Base-by-base conservation (phyloP, 768 basidiomycete species). In the Candolleomyces efflorescens region DNA sequence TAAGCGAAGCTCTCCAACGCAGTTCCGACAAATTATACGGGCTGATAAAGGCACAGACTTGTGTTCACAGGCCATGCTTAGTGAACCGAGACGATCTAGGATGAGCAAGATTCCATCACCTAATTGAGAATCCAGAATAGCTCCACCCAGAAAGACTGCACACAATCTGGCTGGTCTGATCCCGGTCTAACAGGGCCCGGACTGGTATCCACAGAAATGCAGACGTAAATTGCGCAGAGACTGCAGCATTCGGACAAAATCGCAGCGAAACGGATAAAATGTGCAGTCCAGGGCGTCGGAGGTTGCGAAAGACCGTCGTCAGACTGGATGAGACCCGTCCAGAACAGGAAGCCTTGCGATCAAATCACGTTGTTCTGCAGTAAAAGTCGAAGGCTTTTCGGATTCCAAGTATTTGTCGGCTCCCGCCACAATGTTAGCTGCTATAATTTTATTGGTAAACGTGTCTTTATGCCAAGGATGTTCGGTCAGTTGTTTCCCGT, bases 261-360 rank as follows among this genome's bases (percentile, higher is more conserved):
- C 32, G 32, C 32, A 32, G 32, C 5, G 32, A 32, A 26, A 26
- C 13, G 46, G 13, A 22, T 22, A 26, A 48, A 18, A 13, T 18
- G 20, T 48, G 46, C n/a, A 48, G 46, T 17, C 46, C 46, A 22
- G 23, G 23, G n/a, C 18, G 63, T 70, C 74, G 74, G 74, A 67
- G 71, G 59, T 64, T 67, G 41, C 57, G 44, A 73, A 71, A 59
- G 65, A 66, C 72, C 71, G 74, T 52, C 55, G 24, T 60, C 23
- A 53, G 52, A 39, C 36, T 50, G 59, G 55, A 27, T 56, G 55
- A 54, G 64, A 61, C 61, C 60, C 52, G 48, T 68, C 70, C 63
- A 67, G 64, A 69, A 68, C 53, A 59, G 69, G 65, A 48, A 65
- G 36, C 41, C 38, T 48, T 45, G 37, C 43, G 24, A 55, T 55